phyloP scores from a whole-genome alignment of 2,329 filamentous ascomycete species.

The Sordariomycetes sp. region DNA sequence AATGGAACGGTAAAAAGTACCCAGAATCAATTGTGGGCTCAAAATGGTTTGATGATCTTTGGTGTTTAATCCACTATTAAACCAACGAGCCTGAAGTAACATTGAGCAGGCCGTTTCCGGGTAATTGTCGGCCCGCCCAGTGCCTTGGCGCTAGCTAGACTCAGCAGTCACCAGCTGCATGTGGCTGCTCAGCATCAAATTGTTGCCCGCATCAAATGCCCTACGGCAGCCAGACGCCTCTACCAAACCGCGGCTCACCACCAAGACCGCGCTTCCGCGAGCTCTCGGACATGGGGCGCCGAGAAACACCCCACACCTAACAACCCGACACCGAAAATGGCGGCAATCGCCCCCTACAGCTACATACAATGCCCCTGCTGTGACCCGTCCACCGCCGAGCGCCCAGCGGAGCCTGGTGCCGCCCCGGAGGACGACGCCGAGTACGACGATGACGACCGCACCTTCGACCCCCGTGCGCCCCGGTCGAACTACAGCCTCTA shows the following conservation, averaged over 20 bases:
- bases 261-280: background rate
- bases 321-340: background rate
- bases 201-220: background rate
- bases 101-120: too few species aligned
- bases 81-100: too few species aligned
- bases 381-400: constrained; percentile 24
- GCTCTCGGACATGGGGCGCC: background rate
- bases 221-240: background rate
- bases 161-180: too few species aligned
- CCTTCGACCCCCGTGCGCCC: constrained; percentile 77
- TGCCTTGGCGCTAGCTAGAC: too few species aligned
- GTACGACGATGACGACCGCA: constrained; percentile 60
- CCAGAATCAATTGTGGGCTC: too few species aligned
- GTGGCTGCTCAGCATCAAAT: background rate
- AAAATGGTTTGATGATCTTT: too few species aligned
- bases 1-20: too few species aligned
- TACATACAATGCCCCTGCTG: constrained; percentile 59
- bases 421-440: constrained; percentile 17
- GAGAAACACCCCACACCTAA: background rate
- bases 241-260: background rate
- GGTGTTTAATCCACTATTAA: too few species aligned
- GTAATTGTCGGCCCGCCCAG: too few species aligned
- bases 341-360: constrained; percentile 37
- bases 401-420: constrained; percentile 15
- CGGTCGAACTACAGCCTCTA: constrained; percentile 88